Evolutionary conservation across 441 rosid genomes (phyloP).

Genomic region (Cnidoscolus chayamansa): DNA sequence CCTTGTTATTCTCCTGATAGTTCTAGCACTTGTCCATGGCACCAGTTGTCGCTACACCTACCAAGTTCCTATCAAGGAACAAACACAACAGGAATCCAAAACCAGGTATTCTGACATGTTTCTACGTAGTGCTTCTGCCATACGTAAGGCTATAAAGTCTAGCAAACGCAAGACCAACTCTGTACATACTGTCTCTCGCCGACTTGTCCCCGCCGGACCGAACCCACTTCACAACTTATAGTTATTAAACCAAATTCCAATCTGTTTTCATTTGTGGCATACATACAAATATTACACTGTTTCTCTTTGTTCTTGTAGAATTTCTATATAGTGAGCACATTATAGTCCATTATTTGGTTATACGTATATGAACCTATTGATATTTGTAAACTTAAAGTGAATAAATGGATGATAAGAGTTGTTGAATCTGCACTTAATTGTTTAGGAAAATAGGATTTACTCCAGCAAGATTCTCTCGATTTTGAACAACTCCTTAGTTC

Average conservation of each 20-base stretch:
- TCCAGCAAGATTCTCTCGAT: not conserved
- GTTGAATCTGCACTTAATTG: not conserved
- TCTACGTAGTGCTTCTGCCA: slow-evolving; percentile 21
- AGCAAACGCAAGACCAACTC: not conserved
- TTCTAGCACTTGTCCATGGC: slow-evolving; percentile 24
- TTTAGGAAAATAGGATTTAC: not conserved
- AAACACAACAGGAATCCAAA: slow-evolving; percentile 10
- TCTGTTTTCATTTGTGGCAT: not conserved
- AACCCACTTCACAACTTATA: slow-evolving; percentile 46
- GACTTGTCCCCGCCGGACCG: slow-evolving; percentile 40
- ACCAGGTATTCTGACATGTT: slow-evolving; percentile 26
- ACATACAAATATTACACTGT: no score
- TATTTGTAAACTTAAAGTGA: not conserved
- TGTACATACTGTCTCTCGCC: slow-evolving; percentile 27
- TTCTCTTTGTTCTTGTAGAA: no score
- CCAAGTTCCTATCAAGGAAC: not conserved
- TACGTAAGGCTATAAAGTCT: slow-evolving; percentile 17
- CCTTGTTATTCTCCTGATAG: slow-evolving; percentile 15
- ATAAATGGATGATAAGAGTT: not conserved
- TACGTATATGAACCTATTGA: no score
- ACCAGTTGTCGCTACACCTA: slow-evolving; percentile 24
- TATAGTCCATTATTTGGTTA: no score
- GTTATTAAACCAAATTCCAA: not conserved
- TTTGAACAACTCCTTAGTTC: not conserved
- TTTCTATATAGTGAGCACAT: no score